A percentile compares a stretch with the other conserved stretches of the same genome.
Evolutionary conservation across 164 flowering plant genomes (phyloP).

Genomic region (Nymphaea colorata): DNA sequence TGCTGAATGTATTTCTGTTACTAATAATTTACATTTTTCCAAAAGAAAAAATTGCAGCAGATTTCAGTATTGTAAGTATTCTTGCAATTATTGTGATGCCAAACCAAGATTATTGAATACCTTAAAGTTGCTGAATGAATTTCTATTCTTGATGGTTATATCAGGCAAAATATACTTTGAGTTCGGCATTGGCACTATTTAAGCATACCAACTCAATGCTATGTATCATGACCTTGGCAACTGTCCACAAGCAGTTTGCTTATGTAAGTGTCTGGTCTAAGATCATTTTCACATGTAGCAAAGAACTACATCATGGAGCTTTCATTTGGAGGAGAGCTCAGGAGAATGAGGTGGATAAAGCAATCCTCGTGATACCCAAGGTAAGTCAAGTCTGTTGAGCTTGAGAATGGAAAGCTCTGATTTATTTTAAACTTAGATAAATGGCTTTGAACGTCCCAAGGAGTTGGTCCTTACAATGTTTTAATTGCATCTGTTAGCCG

Average conservation of each 20-base stretch:
- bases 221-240: conserved; percentile 1
- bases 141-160: neutral
- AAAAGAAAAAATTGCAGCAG: too few relatives aligned
- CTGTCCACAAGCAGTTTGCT: conserved; percentile 31
- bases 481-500: too few relatives aligned
- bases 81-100: too few relatives aligned
- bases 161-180: conserved; percentile 57
- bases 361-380: neutral
- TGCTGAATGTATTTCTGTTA: too few relatives aligned
- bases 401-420: neutral
- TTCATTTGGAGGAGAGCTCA: conserved; percentile 52
- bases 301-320: conserved; percentile 69
- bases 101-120: too few relatives aligned
- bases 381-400: neutral
- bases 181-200: conserved; percentile 40
- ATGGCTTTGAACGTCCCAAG: neutral
- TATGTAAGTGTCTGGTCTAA: conserved; percentile 58
- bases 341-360: conserved; percentile 11
- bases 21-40: too few relatives aligned
- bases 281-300: conserved; percentile 51
- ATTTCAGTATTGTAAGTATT: too few relatives aligned
- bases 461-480: neutral
- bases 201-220: conserved; percentile 39
- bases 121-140: too few relatives aligned
- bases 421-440: neutral